A percentile compares a stretch with the other conserved stretches of the same genome.
phyloP scores from a whole-genome alignment of 176 grass and related monocot species.

The Avena atlantica region DNA sequence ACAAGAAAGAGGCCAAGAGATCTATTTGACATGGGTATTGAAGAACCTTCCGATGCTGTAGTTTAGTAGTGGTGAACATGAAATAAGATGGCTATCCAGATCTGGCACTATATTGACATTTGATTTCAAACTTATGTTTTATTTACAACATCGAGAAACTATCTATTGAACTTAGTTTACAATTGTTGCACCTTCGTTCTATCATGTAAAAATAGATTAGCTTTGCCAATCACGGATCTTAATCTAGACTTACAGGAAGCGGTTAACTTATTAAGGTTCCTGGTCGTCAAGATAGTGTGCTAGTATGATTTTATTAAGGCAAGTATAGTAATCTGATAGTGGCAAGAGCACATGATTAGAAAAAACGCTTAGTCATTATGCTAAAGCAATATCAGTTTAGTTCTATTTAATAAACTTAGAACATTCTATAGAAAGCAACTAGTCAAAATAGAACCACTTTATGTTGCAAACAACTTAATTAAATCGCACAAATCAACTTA shows the following conservation, averaged over 20 bases:
- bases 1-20: background rate
- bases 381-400: too few species aligned
- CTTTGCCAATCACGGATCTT: background rate
- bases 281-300: too few species aligned
- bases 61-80: background rate
- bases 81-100: background rate
- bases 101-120: background rate
- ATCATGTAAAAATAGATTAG: background rate
- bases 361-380: too few species aligned
- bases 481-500: too few species aligned
- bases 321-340: too few species aligned
- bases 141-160: background rate
- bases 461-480: too few species aligned
- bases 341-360: too few species aligned
- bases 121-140: background rate
- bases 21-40: conserved; percentile 8
- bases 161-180: background rate
- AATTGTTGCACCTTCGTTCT: background rate
- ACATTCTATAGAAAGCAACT: too few species aligned
- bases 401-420: too few species aligned
- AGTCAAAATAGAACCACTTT: too few species aligned
- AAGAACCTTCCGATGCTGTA: background rate
- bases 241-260: background rate
- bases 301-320: too few species aligned
- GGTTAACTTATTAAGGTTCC: background rate